Evolutionary conservation across 1,139 yeast species (phyloP), one percentile per base, ranked within the genome.

Genomic region (Candida sp.): DNA sequence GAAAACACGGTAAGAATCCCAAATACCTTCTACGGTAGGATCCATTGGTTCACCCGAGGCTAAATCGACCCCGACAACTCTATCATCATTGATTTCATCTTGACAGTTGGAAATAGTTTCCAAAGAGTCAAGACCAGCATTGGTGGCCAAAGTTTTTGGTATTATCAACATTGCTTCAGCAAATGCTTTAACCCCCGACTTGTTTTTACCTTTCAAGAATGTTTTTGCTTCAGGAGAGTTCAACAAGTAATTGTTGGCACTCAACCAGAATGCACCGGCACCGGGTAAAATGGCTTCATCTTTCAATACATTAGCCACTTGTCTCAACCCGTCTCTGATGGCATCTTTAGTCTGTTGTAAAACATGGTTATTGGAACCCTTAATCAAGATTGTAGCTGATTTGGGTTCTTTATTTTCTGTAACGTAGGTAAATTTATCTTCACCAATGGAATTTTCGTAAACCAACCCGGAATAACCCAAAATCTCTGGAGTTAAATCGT

Each of bases 261-360:
- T 83, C 60, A 95, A 75, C 72, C 85, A 95, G 67, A 85, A 95
- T 3, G 99, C 93, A 46, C 99, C 99, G 1, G 95, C 99, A 47
- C 99, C 99, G 5, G 99, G 97, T 41, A 95, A 83, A 40, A 95
- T 84, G 39, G 86, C 71, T 54, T 82, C 79, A 65, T 95, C 99
- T 59, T 83, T 86, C 43, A 95, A 71, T 27, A 93, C 95, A 60
- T 95, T 95, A 42, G 96, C 83, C 21, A 95, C 98, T 3, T 97
- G 90, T 57, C 99, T 82, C 48, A 95, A 75, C 33, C 99, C 99
- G 63, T 95, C 99, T 61, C 99, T 82, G 15, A 95, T 90, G 0
- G 99, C 98, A 62, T 95, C 99, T 63, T 91, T 90, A 35, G 96
- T 86, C 70, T 93, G 99, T 56, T 82, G 87, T 54, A 95, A 79